A percentile compares a stretch with the other conserved stretches of the same genome.
Evolutionary conservation across 78 protist genomes (phyloP).

Genomic region (Dictyostelium firmibasis): DNA sequence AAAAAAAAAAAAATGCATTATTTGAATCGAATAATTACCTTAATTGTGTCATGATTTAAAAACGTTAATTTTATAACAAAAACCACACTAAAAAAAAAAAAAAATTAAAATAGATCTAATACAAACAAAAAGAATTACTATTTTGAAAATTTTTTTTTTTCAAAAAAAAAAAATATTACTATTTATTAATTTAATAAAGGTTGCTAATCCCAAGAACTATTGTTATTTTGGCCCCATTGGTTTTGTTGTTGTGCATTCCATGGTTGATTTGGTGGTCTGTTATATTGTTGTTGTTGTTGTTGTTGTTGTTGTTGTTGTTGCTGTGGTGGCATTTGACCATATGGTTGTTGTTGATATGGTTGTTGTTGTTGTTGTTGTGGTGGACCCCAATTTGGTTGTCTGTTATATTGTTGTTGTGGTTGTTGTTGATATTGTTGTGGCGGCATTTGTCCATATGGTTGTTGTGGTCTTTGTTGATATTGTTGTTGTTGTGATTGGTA

Average conservation of each 20-base stretch:
- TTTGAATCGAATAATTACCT: no score
- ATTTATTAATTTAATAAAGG: not conserved
- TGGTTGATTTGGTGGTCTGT: conserved; percentile 15
- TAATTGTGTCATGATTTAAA: no score
- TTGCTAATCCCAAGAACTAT: not conserved
- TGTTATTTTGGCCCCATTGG: not conserved
- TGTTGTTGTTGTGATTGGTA: not conserved
- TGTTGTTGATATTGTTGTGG: not conserved
- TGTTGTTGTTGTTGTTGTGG: conserved; percentile 3
- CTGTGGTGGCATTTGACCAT: not conserved
- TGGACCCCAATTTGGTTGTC: conserved; percentile 2
- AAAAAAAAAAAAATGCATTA: no score
- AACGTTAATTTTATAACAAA: no score
- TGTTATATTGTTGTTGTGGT: not conserved
- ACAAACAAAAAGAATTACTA: no score
- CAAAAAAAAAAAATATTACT: no score
- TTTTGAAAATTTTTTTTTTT: not conserved
- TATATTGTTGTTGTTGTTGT: conserved; percentile 1
- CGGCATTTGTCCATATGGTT: not conserved
- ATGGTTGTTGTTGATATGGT: conserved; percentile 33
- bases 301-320: not conserved
- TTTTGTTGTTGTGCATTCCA: not conserved
- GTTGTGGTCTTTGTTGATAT: not conserved
- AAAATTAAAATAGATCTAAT: no score
- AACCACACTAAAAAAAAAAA: no score